Evolutionary conservation across 2,329 filamentous ascomycete genomes (phyloP).

Genomic region (Colletotrichum euphorbiae): DNA sequence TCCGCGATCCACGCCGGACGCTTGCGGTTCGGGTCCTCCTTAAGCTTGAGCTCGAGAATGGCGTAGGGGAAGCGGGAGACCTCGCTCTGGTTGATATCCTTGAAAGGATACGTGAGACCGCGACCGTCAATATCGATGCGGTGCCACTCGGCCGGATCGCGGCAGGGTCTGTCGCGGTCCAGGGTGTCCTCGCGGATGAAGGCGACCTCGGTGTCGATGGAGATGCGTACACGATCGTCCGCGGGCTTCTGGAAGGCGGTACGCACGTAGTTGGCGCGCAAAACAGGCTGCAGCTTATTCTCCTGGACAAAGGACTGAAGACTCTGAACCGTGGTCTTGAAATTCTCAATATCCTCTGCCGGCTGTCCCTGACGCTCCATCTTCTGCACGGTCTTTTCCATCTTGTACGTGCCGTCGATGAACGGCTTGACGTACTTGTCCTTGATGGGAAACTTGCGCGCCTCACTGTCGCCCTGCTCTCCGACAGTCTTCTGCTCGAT

Average conservation of each 20-base stretch:
- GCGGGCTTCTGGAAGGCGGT: slow-evolving; percentile 97
- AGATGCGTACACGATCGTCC: slow-evolving; percentile 89
- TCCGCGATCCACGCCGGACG: slow-evolving; percentile 90
- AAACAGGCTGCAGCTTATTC: slow-evolving; percentile 81
- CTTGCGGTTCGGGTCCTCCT: slow-evolving; percentile 73
- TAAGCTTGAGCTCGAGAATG: slow-evolving; percentile 91
- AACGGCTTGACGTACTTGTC: slow-evolving; percentile 93
- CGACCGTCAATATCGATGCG: slow-evolving; percentile 87
- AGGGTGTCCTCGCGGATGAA: slow-evolving; percentile 85
- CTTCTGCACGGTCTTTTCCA: slow-evolving; percentile 91
- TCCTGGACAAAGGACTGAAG: slow-evolving; percentile 85
- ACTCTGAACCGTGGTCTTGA: slow-evolving; percentile 78
- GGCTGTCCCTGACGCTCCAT: slow-evolving; percentile 82
- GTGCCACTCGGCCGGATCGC: slow-evolving; percentile 91
- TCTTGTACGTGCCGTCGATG: slow-evolving; percentile 86
- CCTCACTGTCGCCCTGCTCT: slow-evolving; percentile 80
- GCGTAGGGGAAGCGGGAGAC: slow-evolving; percentile 92
- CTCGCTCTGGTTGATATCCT: slow-evolving; percentile 88
- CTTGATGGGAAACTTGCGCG: slow-evolving; percentile 87
- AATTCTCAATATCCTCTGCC: slow-evolving; percentile 72
- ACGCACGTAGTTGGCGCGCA: slow-evolving; percentile 92
- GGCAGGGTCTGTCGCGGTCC: slow-evolving; percentile 85
- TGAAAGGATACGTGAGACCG: slow-evolving; percentile 88
- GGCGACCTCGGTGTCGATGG: slow-evolving; percentile 91
- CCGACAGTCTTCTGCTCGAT: slow-evolving; percentile 91